These are phyloP conservation scores for Trichoderma sp. DNA, from an alignment of 2,329 filamentous ascomycete species.

Conservation along the genomic window DNA sequence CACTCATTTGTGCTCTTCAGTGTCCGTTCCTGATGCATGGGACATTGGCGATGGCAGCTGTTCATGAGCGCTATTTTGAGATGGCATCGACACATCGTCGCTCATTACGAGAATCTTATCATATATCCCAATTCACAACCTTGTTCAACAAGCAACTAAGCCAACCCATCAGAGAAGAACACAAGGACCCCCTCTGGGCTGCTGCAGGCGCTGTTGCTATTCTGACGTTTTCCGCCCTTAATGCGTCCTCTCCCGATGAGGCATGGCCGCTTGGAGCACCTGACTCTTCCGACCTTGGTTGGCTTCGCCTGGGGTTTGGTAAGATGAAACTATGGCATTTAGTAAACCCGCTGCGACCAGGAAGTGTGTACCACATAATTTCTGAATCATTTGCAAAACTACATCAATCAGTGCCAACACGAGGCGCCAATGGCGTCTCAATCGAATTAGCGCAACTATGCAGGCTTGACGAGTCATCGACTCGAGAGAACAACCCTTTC, in stretches of 20 bases:
- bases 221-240: neutral
- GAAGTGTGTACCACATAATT: neutral
- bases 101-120: neutral
- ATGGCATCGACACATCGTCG: neutral
- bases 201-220: neutral
- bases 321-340: neutral
- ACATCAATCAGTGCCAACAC: neutral
- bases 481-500: neutral
- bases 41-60: neutral
- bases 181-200: neutral
- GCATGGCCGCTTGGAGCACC: neutral
- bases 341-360: neutral
- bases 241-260: neutral
- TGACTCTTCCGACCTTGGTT: neutral
- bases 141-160: neutral
- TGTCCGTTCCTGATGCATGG: neutral
- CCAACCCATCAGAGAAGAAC: neutral
- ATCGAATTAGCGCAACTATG: neutral
- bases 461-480: neutral
- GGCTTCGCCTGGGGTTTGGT: neutral
- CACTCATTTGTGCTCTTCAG: neutral
- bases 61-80: neutral
- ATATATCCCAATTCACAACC: neutral
- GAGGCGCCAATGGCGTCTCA: neutral
- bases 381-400: neutral